Conservation (phyloP, 371 early-diverging fungal genomes). For the Mucor racemosus region DNA sequence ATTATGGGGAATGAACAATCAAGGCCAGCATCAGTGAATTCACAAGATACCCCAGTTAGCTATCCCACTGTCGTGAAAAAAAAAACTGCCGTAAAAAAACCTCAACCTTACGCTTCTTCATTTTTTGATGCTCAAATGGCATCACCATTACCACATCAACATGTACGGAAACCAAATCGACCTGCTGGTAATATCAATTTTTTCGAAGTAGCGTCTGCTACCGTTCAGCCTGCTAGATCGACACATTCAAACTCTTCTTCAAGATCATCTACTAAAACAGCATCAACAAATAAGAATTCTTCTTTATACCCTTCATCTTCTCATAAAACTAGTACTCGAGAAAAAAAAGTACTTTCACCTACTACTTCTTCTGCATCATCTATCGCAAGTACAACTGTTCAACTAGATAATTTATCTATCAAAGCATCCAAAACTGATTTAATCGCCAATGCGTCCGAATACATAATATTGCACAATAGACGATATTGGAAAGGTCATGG, state of each 20-base stretch:
- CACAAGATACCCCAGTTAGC: background rate
- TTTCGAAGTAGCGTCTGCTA: constrained; percentile 27
- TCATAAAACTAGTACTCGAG: background rate
- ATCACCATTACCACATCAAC: background rate
- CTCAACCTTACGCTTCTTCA: constrained; percentile 19
- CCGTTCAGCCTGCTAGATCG: constrained; percentile 14
- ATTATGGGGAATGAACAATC: constrained; percentile 28
- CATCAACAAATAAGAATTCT: constrained; percentile 24
- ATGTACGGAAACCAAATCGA: constrained; percentile 10
- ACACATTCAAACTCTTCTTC: constrained; percentile 13
- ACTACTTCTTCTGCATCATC: constrained; percentile 10
- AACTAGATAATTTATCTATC: background rate
- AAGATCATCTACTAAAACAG: constrained; percentile 2
- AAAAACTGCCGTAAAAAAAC: constrained; percentile 9
- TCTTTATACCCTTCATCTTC: constrained; percentile 13
- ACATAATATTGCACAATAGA: constrained; percentile 12
- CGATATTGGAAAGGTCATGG: constrained; percentile 18
- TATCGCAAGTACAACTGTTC: background rate
- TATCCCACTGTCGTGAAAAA: constrained; percentile 8
- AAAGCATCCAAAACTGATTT: constrained; percentile 1
- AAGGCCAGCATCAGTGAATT: background rate
- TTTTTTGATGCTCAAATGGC: constrained; percentile 23
- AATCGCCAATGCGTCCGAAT: background rate
- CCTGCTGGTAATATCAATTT: constrained; percentile 20
- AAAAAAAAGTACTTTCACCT: background rate